phyloP scores from a whole-genome alignment of 78 protist genomes.

The Ministeria vibrans region DNA sequence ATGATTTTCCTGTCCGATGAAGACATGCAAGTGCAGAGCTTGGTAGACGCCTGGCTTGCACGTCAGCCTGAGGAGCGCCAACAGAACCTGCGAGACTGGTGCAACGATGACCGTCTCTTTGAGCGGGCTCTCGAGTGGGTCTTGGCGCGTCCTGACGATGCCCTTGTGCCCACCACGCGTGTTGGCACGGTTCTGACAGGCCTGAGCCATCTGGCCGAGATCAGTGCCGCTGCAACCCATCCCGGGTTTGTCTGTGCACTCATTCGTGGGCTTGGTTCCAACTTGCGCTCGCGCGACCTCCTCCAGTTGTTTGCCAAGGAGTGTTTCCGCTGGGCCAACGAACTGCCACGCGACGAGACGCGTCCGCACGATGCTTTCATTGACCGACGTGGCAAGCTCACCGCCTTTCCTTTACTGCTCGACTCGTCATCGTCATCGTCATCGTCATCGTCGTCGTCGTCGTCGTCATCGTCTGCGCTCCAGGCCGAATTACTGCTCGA shows the following conservation, averaged over 20 bases:
- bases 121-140: background rate
- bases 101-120: background rate
- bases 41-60: slow-evolving; percentile 31
- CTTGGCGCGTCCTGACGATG: background rate
- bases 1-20: slow-evolving; percentile 75
- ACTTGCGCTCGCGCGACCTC: background rate
- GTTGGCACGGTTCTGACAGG: slow-evolving; percentile 43
- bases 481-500: background rate
- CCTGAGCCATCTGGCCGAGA: slow-evolving; percentile 46
- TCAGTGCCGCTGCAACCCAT: background rate
- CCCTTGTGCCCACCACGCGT: background rate
- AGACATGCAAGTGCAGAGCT: slow-evolving; percentile 20
- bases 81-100: background rate
- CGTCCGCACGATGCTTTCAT: slow-evolving; percentile 32
- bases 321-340: slow-evolving; percentile 22
- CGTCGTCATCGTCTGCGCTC: no score
- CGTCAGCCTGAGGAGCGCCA: background rate
- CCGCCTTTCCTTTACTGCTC: background rate
- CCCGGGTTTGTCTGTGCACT: slow-evolving; percentile 44
- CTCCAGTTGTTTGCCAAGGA: slow-evolving; percentile 31
- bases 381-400: background rate
- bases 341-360: slow-evolving; percentile 17
- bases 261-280: slow-evolving; percentile 62
- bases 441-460: no score
- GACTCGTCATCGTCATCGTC: no score